Evolutionary conservation across 768 basidiomycete genomes (phyloP), one percentile per base, ranked within the genome.

Genomic region (Kondoa subrosea): DNA sequence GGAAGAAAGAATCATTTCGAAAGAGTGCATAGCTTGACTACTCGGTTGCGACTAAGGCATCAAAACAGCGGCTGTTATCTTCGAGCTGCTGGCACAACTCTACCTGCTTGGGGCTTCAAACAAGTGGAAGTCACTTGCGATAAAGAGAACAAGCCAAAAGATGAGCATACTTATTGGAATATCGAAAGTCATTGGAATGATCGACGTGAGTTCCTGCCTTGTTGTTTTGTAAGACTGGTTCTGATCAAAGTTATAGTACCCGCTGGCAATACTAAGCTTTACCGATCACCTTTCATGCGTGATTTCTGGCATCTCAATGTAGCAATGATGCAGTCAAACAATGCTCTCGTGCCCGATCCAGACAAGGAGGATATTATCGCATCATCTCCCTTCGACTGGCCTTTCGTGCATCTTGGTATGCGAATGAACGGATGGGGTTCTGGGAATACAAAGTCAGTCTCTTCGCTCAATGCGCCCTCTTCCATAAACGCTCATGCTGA

Each of bases 241-340:
- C 67, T 1, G 17, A 70, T 16, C 67, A n/a, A 59, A 40, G 57
- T 2, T 27, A 32, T 74, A 95, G 89, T 99, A 12, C 90, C 91
- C 14, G 73, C 83, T 2, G 93, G 88, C 1, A 81, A 93, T 56
- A 82, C 82, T 69, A 91, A 88, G 74, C 83, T 85, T 67, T 95
- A 93, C 79, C 81, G 79, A 50, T 93, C 93, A 1, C 87, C 93
- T 0, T 99, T 99, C 82, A 79, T 93, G 59, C 85, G 88, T 64
- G 93, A 99, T 79, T 99, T 99, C 78, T 92, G 90, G 86, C 93
- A 99, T 76, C 83, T 99, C 67, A 99, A 99, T 75, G 90, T 99
- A 29, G 95, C 92, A 4, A 99, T 99, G 95, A 91, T 92, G 89
- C 95, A 93, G 0, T 96, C 95, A 2, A 99, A 99, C 80, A 99